phyloP scores from a whole-genome alignment of 2,329 filamentous ascomycete genomes.

The Diplodia seriata region DNA sequence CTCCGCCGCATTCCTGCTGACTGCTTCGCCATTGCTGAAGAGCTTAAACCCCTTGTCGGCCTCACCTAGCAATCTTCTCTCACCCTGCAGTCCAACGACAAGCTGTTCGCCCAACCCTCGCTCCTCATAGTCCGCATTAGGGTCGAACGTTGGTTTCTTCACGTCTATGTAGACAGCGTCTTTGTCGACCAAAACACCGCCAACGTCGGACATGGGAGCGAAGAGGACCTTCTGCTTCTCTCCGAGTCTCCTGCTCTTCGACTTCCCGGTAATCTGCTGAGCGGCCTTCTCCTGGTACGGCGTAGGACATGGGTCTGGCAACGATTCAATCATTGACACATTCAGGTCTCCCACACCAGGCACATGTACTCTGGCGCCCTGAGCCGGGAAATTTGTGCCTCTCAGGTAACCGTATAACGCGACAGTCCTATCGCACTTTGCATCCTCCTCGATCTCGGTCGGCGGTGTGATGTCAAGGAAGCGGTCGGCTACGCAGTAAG shows the following conservation, averaged over 20 bases:
- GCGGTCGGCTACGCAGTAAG: slow-evolving; percentile 90
- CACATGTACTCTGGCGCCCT: slow-evolving; percentile 87
- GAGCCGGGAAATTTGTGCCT: slow-evolving; percentile 89
- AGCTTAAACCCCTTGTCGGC: slow-evolving; percentile 83
- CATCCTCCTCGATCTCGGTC: slow-evolving; percentile 84
- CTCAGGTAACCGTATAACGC: slow-evolving; percentile 92
- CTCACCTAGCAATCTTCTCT: slow-evolving; percentile 81
- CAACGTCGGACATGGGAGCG: slow-evolving; percentile 97
- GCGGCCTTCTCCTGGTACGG: slow-evolving; percentile 87
- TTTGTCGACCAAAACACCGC: slow-evolving; percentile 93
- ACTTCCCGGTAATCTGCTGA: slow-evolving; percentile 84
- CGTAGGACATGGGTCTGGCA: slow-evolving; percentile 95
- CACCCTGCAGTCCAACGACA: slow-evolving; percentile 86
- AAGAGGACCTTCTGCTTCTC: slow-evolving; percentile 98
- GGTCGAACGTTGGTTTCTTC: slow-evolving; percentile 74
- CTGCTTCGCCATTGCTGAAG: slow-evolving; percentile 77
- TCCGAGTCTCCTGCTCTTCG: slow-evolving; percentile 78
- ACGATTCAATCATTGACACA: slow-evolving; percentile 79
- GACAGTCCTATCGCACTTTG: slow-evolving; percentile 88
- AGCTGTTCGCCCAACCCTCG: slow-evolving; percentile 94
- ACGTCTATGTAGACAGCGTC: slow-evolving; percentile 91
- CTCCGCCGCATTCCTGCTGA: slow-evolving; percentile 63
- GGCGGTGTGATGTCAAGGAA: slow-evolving; percentile 96
- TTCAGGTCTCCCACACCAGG: slow-evolving; percentile 90
- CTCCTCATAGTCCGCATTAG: slow-evolving; percentile 67